Percentiles rank a stretch among this genome's conserved stretches.
These are phyloP conservation scores for Thalassia testudinum DNA, from an alignment of 116 monocot genomes.

Conservation along the genomic window DNA sequence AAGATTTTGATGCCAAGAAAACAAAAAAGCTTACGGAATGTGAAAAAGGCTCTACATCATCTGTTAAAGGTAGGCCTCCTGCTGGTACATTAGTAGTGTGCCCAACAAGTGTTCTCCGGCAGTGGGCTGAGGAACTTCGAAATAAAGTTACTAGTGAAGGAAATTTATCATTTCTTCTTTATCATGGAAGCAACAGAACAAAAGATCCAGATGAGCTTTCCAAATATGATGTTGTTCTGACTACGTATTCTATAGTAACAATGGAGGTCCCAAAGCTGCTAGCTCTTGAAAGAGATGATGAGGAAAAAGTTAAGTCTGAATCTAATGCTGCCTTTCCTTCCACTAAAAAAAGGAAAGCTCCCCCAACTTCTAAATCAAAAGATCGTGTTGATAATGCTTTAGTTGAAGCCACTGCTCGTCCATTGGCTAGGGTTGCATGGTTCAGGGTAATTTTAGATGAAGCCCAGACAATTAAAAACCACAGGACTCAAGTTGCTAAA, in stretches of 20 bases:
- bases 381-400: conserved; percentile 10
- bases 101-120: conserved; percentile 82
- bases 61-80: conserved; percentile 37
- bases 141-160: conserved; percentile 51
- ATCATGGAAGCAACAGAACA: conserved; percentile 77
- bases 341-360: conserved; percentile 43
- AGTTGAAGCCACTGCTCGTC: conserved; percentile 32
- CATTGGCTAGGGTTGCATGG: conserved; percentile 77
- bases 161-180: conserved; percentile 52
- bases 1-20: conserved; percentile 4
- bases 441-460: conserved; percentile 85
- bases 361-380: conserved; percentile 11
- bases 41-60: conserved; percentile 12
- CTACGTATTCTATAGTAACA: conserved; percentile 88
- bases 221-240: conserved; percentile 80
- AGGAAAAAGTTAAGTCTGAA: conserved; percentile 31
- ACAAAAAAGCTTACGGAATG: conserved; percentile 3
- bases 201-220: conserved; percentile 67
- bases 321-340: conserved; percentile 6
- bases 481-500: conserved; percentile 73
- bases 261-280: conserved; percentile 71
- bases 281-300: conserved; percentile 38
- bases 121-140: conserved; percentile 75
- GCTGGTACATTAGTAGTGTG: conserved; percentile 90
- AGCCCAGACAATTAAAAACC: conserved; percentile 87